Base-by-base conservation (phyloP, 257 asterid species). In the Handroanthus guayacan region DNA sequence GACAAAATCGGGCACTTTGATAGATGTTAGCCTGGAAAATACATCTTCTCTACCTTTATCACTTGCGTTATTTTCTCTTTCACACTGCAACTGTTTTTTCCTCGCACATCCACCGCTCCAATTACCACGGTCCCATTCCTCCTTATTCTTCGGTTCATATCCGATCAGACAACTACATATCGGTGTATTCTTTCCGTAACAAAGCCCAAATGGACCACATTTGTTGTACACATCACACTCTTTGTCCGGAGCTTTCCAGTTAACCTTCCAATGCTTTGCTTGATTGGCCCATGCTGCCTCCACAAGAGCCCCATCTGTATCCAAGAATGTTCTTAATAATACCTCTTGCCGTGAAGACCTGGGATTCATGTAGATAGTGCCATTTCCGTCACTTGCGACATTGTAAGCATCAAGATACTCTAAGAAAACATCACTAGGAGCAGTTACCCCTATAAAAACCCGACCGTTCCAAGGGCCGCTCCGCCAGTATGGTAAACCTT, bases 41-140 rank as follows among this genome's bases (percentile, higher is more conserved):
- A 69, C 66, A 12, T 78, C 86, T n/a, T 62, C 54, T 58, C 17
- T 51, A 1, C 44, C 44, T 41, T 17, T 36, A 47, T 50, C 71
- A 5, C 66, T 64, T 18, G 70, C 69, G 2, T 34, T 20, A 48
- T 48, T 48, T 10, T 48, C 55, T 10, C 20, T 71, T 44, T 72
- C 67, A 48, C 88, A 84, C 1, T 37, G 66, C 20, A 81, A 41
- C 4, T 5, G 45, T 2, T 77, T 39, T 69, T 67, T 80, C 73
- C 82, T 80, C 14, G 65, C 75, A 74, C 87, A 84, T 45, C 87
- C 87, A 64, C 60, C 69, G 9, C 67, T 52, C 87, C 87, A 84
- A 71, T 78, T 81, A 13, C 87, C 83, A 65, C 17, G 45, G 1
- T 36, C 43, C 87, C 85, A 81, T 45, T 78, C 85, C 39, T 67